A percentile compares a stretch with the other conserved stretches of the same genome.
Conservation (phyloP, 176 grass and related monocot genomes). For the Triticum timopheevii region DNA sequence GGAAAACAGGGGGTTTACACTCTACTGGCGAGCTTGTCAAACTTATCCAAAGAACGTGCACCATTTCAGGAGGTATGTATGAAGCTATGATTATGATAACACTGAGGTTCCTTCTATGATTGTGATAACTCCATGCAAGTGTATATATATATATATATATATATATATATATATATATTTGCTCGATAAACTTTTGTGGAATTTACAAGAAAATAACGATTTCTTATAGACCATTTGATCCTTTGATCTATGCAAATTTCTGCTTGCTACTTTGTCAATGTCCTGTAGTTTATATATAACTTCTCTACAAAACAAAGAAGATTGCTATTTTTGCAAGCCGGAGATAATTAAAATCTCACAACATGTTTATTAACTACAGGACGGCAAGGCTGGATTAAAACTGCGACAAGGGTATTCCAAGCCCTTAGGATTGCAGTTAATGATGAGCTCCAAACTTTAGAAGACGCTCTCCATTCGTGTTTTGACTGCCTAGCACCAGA, state of each 20-base stretch:
- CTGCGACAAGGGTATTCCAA: constrained; percentile 88
- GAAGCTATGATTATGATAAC: neutral
- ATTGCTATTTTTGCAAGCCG: neutral
- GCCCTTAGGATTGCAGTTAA: constrained; percentile 93
- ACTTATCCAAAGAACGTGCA: constrained; percentile 62
- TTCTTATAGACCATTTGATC: neutral
- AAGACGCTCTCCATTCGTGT: constrained; percentile 80
- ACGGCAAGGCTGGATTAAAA: constrained; percentile 91
- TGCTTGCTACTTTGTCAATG: neutral
- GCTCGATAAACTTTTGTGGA: neutral
- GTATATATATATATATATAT: no score
- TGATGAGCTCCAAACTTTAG: constrained; percentile 60
- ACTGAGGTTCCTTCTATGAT: neutral
- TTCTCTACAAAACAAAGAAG: neutral
- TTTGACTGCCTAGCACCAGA: constrained; percentile 74
- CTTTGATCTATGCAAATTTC: neutral
- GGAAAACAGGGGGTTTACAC: constrained; percentile 49
- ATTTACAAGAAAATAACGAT: neutral
- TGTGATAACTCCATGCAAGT: neutral
- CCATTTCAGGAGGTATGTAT: constrained; percentile 50
- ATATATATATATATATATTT: neutral
- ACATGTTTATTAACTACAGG: constrained; percentile 50
- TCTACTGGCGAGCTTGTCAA: constrained; percentile 64
- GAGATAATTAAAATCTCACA: neutral
- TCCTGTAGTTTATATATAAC: no score